These are phyloP conservation scores for Helenozyma baotianmanensis DNA, from an alignment of 805 yeast species.

Conservation along the genomic window DNA sequence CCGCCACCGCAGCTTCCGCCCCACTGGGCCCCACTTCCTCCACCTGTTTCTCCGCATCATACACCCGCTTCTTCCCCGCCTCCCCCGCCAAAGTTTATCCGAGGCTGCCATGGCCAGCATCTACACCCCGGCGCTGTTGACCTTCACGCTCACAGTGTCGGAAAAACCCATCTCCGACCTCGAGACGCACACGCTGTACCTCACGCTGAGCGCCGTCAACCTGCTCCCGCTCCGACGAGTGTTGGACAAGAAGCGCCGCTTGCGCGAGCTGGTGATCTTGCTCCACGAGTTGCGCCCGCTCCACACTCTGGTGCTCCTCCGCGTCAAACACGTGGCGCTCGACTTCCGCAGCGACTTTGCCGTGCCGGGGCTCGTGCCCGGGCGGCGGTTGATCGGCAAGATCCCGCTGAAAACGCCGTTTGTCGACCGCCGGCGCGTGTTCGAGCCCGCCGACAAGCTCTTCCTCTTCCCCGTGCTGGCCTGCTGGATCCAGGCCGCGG, in stretches of 20 bases:
- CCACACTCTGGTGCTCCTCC: conserved; percentile 5
- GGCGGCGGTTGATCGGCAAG: conserved; percentile 29
- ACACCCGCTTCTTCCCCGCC: too few species aligned
- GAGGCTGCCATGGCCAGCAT: background rate
- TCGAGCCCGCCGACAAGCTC: conserved; percentile 7
- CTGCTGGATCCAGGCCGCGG: conserved; percentile 23
- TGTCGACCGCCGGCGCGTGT: background rate
- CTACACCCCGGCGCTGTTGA: too few species aligned
- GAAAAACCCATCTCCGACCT: conserved; percentile 3
- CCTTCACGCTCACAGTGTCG: background rate
- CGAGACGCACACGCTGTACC: conserved; percentile 6
- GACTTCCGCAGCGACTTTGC: conserved; percentile 9
- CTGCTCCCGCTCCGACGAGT: conserved; percentile 12
- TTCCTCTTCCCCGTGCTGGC: conserved; percentile 32
- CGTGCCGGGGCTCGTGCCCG: conserved; percentile 25
- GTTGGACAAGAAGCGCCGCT: background rate
- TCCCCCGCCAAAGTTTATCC: background rate
- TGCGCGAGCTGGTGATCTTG: conserved; percentile 10
- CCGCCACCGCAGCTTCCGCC: too few species aligned
- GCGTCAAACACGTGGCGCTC: conserved; percentile 13
- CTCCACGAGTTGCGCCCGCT: conserved; percentile 6
- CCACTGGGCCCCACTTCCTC: too few species aligned
- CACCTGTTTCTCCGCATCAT: too few species aligned
- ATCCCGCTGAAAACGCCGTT: conserved; percentile 15
- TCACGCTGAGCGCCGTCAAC: conserved; percentile 6